These are phyloP conservation scores for Penicillium diatomitis DNA, from an alignment of 495 filamentous ascomycete species.

Conservation along the genomic window DNA sequence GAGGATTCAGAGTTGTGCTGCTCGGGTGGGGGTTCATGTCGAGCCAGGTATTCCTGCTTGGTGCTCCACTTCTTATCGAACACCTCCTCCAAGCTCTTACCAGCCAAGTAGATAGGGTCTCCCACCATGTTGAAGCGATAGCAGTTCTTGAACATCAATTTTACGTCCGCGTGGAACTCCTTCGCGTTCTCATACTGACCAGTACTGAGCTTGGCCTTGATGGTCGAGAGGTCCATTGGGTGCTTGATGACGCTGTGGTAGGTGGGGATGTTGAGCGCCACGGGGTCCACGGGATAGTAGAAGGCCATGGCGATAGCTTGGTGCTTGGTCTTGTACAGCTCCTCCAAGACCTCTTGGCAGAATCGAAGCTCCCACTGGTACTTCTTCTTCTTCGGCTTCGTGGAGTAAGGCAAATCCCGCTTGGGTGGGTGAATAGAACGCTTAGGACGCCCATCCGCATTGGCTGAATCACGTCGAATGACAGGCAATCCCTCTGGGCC, in stretches of 20 bases:
- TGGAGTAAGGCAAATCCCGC: conserved; percentile 76
- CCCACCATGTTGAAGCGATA: conserved; percentile 78
- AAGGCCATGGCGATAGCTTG: conserved; percentile 58
- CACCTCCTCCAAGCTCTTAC: conserved; percentile 58
- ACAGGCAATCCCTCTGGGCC: conserved; percentile 76
- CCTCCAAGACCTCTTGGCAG: conserved; percentile 71
- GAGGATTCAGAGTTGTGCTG: conserved; percentile 46
- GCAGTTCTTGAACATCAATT: conserved; percentile 80
- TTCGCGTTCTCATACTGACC: conserved; percentile 77
- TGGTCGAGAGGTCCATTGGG: conserved; percentile 86
- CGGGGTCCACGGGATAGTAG: conserved; percentile 77
- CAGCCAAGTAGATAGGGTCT: conserved; percentile 63
- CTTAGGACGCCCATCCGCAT: conserved; percentile 72
- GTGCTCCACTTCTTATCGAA: conserved; percentile 65
- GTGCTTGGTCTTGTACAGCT: conserved; percentile 70
- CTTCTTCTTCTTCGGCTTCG: conserved; percentile 89
- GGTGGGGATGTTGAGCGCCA: conserved; percentile 85
- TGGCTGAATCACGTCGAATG: conserved; percentile 83
- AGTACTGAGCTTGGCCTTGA: conserved; percentile 61
- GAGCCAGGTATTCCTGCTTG: conserved; percentile 68
- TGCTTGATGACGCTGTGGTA: conserved; percentile 92
- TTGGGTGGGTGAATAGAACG: conserved; percentile 89
- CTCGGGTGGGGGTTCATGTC: conserved; percentile 52
- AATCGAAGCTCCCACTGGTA: conserved; percentile 80
- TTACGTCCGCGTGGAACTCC: conserved; percentile 78